Base-by-base conservation (phyloP, 2,329 filamentous ascomycete species). In the Sporothrix globosa region DNA sequence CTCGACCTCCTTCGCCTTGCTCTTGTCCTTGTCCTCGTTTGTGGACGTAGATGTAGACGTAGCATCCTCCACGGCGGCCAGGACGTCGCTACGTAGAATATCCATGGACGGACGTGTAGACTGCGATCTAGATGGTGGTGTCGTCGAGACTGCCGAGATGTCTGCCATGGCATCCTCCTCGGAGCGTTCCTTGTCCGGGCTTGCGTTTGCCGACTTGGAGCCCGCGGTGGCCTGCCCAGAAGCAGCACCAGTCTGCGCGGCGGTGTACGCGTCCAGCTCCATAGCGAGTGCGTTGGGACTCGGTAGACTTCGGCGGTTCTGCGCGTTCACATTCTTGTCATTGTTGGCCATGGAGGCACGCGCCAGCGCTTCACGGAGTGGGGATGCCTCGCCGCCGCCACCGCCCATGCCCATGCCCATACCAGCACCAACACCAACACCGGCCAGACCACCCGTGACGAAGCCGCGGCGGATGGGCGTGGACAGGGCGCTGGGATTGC, bases 321-420 rank as follows among this genome's bases (percentile, higher is more conserved):
- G 63, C 6, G 63, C 63, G 13, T 50, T 27, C 6, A 46, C 63
- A 3, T 66, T 27, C 46, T 66, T 50, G 0, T 66, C 13, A 54
- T 19, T 72, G 67, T 67, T 67, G 56, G 52, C 65, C 34, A 73
- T 41, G 17, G 72, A 70, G 3, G 72, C 70, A 6, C 73, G 72
- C 1, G 71, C 71, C 9, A 74, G 68, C 13, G 72, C 73, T 48
- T 74, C 73, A 17, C 73, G 73, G 34, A 74, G 70, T 2, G 73
- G 73, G 2, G 71, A 73, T 2, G 74, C 58, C 41, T 75, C 74
- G 58, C 80, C 82, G 2, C 63, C 68, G 10, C 46, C 50, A 52
- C 5, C 19, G n/a, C 68, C 68, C 6, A 69, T 11, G 19, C 44
- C 56, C 56, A 65, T 27, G 68, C 48, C 58, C 4, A 65, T 13